phyloP scores from a whole-genome alignment of 768 basidiomycete genomes.

The Suillus decipiens region DNA sequence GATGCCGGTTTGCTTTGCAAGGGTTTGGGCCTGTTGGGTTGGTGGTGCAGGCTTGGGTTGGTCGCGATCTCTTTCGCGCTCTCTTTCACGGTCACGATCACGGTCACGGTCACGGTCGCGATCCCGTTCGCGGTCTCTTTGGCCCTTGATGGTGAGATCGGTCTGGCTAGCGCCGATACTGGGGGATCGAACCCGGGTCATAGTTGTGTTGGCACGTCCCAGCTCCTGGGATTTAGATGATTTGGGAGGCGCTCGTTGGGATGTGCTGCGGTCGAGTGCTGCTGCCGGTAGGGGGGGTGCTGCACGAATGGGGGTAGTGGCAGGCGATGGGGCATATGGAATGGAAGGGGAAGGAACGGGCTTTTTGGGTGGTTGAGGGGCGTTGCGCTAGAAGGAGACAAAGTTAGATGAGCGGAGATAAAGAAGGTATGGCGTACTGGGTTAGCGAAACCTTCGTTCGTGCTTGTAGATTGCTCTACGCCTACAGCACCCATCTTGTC shows the following conservation, averaged over 20 bases:
- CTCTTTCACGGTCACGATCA: conserved; percentile 33
- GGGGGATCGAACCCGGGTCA: conserved; percentile 41
- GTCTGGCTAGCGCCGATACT: conserved; percentile 41
- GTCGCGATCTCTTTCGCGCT: conserved; percentile 29
- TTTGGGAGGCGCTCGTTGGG: conserved; percentile 72
- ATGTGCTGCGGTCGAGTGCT: conserved; percentile 83
- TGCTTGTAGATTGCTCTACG: conserved; percentile 32
- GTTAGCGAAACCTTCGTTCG: conserved; percentile 55
- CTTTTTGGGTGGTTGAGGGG: conserved; percentile 46
- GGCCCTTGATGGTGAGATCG: conserved; percentile 54
- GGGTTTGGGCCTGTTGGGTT: conserved; percentile 28
- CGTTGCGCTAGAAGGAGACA: conserved; percentile 33
- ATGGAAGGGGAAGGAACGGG: conserved; percentile 29
- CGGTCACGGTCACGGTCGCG: conserved; percentile 30
- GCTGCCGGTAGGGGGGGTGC: conserved; percentile 72
- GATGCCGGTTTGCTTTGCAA: conserved; percentile 68
- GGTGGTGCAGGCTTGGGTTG: conserved; percentile 64
- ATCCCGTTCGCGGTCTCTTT: conserved; percentile 16
- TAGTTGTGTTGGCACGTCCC: conserved; percentile 66
- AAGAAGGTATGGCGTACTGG: conserved; percentile 44
- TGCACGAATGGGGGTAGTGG: conserved; percentile 60
- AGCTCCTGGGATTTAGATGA: conserved; percentile 45
- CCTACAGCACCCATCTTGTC: conserved; percentile 74
- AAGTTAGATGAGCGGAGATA: conserved; percentile 10
- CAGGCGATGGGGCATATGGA: conserved; percentile 44